Evolutionary conservation across 768 basidiomycete genomes (phyloP).

Genomic region (Rhizopogon sp.): DNA sequence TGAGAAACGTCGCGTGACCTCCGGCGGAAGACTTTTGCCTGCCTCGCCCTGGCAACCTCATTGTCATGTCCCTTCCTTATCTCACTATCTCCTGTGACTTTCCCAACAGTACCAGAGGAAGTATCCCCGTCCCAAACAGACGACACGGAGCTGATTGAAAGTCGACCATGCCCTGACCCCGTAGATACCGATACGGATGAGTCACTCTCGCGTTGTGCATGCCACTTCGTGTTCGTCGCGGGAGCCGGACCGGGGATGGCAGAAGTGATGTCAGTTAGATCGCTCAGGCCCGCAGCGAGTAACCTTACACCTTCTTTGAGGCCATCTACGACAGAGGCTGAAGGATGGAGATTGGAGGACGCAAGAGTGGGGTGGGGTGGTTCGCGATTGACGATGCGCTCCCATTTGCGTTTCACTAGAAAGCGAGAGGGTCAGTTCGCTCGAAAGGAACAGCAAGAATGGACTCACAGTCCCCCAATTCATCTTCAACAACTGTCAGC

Average conservation of each 20-base stretch:
- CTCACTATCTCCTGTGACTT: constrained; percentile 9
- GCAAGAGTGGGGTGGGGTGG: not conserved
- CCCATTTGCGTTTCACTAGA: constrained; percentile 80
- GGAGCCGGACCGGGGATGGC: constrained; percentile 9
- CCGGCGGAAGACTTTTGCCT: constrained; percentile 17
- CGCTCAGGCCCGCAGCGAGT: constrained; percentile 42
- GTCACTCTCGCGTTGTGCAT: constrained; percentile 10
- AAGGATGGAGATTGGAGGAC: not conserved
- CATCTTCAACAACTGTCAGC: constrained; percentile 65
- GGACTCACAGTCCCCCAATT: constrained; percentile 55
- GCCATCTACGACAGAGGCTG: constrained; percentile 45
- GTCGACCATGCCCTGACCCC: constrained; percentile 25
- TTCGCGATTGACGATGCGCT: constrained; percentile 60
- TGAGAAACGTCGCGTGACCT: constrained; percentile 19
- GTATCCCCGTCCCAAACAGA: constrained; percentile 35
- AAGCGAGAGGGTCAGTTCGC: not conserved
- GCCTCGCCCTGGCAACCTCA: constrained; percentile 20
- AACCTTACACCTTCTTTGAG: constrained; percentile 64
- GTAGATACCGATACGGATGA: constrained; percentile 28
- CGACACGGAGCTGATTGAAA: constrained; percentile 43
- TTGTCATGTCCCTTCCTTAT: constrained; percentile 5
- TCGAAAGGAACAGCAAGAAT: not conserved
- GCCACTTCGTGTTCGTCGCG: constrained; percentile 5
- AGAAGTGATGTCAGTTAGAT: constrained; percentile 21
- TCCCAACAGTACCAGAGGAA: constrained; percentile 1